phyloP scores from a whole-genome alignment of 106 monocot genomes.

The Acorus gramineus region DNA sequence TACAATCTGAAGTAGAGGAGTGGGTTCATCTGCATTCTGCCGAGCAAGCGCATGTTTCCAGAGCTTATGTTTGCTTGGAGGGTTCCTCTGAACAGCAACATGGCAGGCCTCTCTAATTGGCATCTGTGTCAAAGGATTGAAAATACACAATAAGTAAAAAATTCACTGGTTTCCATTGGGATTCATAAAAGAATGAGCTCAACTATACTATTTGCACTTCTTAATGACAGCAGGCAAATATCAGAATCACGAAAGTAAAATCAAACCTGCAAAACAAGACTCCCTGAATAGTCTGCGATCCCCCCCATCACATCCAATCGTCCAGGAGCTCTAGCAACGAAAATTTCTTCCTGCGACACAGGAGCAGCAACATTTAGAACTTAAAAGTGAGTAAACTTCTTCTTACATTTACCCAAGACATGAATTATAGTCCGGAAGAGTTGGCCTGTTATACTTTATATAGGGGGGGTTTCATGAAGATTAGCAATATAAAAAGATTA shows the following conservation, averaged over 20 bases:
- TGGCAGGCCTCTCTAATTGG: conserved; percentile 96
- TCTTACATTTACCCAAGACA: not conserved
- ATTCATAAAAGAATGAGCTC: too few species aligned
- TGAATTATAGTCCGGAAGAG: not conserved
- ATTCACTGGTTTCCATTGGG: too few species aligned
- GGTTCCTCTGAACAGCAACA: conserved; percentile 90
- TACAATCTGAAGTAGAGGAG: conserved; percentile 92
- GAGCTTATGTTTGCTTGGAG: conserved; percentile 73
- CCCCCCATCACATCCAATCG: conserved; percentile 99
- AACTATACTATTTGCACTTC: too few species aligned
- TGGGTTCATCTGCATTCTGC: conserved; percentile 50
- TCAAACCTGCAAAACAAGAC: conserved; percentile 90
- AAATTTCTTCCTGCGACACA: conserved; percentile 69
- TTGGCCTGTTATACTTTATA: too few species aligned
- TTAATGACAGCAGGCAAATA: too few species aligned
- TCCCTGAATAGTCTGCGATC: conserved; percentile 98
- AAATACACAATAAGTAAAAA: too few species aligned
- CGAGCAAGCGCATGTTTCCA: conserved; percentile 92
- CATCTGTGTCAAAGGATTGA: conserved; percentile 39
- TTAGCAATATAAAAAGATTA: too few species aligned
- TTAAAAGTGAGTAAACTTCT: not conserved
- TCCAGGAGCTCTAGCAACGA: conserved; percentile 91
- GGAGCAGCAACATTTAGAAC: not conserved
- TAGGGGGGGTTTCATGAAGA: too few species aligned
- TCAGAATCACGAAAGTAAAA: not conserved